phyloP scores from a whole-genome alignment of 2,329 filamentous ascomycete species.

The Colletotrichum sojae region DNA sequence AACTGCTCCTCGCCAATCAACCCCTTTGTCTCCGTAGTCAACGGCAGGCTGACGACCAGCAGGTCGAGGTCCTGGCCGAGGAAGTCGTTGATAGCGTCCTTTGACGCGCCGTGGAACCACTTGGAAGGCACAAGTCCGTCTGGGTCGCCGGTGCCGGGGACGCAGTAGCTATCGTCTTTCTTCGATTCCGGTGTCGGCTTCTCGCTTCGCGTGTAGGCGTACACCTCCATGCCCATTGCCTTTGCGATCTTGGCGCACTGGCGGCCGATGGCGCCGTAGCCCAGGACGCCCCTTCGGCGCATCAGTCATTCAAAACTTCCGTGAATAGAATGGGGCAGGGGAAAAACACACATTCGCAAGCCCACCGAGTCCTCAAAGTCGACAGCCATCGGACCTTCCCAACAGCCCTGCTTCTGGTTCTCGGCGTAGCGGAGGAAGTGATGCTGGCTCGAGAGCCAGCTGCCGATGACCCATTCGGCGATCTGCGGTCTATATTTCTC shows the following conservation, averaged over 20 bases:
- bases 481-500: slow-evolving; percentile 51
- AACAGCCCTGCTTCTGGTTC: slow-evolving; percentile 48
- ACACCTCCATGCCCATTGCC: slow-evolving; percentile 76
- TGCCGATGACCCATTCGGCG: slow-evolving; percentile 57
- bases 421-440: slow-evolving; percentile 49
- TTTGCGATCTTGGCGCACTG: slow-evolving; percentile 63
- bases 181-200: slow-evolving; percentile 71
- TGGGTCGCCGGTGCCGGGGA: slow-evolving; percentile 71
- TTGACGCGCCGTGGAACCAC: slow-evolving; percentile 58
- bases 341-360: slow-evolving; percentile 50
- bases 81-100: slow-evolving; percentile 56
- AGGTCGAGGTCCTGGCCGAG: slow-evolving; percentile 59
- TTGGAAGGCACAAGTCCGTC: slow-evolving; percentile 56
- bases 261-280: slow-evolving; percentile 62
- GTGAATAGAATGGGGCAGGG: neutral
- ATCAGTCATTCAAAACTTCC: neutral
- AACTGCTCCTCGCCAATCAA: slow-evolving; percentile 62
- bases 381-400: slow-evolving; percentile 44
- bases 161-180: slow-evolving; percentile 70
- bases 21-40: slow-evolving; percentile 53
- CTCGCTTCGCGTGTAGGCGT: slow-evolving; percentile 76
- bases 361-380: slow-evolving; percentile 50
- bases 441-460: slow-evolving; percentile 52
- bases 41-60: slow-evolving; percentile 58
- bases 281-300: slow-evolving; percentile 53